Evolutionary conservation across 2,329 filamentous ascomycete genomes (phyloP).

Genomic region (Hypoxylon sp.): DNA sequence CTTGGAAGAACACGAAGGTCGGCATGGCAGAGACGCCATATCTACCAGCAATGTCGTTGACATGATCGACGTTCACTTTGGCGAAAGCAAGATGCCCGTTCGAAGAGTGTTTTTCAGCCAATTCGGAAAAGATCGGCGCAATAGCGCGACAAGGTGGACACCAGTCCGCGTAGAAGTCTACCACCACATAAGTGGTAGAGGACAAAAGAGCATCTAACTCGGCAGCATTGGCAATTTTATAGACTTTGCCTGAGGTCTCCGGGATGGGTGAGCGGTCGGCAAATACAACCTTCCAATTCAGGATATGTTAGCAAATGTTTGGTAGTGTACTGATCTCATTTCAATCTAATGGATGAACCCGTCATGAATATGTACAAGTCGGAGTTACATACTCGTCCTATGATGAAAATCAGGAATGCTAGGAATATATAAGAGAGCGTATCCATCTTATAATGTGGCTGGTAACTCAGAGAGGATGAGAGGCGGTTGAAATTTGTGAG

Average conservation of each 20-base stretch:
- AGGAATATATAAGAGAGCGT: not conserved
- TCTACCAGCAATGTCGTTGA: not conserved
- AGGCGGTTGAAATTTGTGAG: not conserved
- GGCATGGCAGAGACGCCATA: slow-evolving; percentile 10
- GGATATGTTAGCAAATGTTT: not conserved
- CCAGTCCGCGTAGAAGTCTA: slow-evolving; percentile 12
- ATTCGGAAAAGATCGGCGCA: slow-evolving; percentile 5
- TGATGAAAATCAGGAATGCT: not conserved
- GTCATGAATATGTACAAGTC: not conserved
- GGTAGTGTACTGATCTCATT: not conserved
- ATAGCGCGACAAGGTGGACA: slow-evolving; percentile 8
- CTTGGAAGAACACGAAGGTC: slow-evolving; percentile 6
- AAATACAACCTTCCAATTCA: slow-evolving; percentile 6
- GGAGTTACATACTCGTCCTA: not conserved
- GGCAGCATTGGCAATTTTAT: not conserved
- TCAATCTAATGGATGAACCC: not conserved
- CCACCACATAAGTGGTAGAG: slow-evolving; percentile 8
- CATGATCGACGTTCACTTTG: slow-evolving; percentile 10
- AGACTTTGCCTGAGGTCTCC: slow-evolving; percentile 6
- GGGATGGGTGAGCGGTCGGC: slow-evolving; percentile 8
- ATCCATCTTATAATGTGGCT: slow-evolving; percentile 1
- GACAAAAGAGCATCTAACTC: not conserved
- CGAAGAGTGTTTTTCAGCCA: not conserved
- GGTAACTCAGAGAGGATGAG: not conserved
- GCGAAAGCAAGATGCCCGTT: slow-evolving; percentile 6